Conservation (phyloP, 129 eudicot species). For the Flaveria sonorensis region DNA sequence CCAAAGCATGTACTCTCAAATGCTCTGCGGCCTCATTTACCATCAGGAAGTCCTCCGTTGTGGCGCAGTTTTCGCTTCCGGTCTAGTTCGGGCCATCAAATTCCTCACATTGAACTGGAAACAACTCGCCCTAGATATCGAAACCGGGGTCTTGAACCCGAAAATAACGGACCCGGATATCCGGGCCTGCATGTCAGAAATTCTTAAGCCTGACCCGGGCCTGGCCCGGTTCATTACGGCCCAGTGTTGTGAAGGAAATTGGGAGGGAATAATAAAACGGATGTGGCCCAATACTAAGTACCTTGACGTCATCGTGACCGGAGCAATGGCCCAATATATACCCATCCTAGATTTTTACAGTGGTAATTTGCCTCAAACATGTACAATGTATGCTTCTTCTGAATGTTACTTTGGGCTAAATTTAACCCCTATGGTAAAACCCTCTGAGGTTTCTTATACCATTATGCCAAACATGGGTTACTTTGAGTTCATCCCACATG, state of each 20-base stretch:
- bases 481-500: slow-evolving; percentile 65
- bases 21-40: slow-evolving; percentile 58
- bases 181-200: slow-evolving; percentile 44
- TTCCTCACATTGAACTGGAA: slow-evolving; percentile 62
- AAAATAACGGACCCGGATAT: slow-evolving; percentile 48
- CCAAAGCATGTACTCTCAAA: slow-evolving; percentile 74
- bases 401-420: slow-evolving; percentile 75
- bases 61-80: slow-evolving; percentile 74
- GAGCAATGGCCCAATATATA: slow-evolving; percentile 75
- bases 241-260: slow-evolving; percentile 47
- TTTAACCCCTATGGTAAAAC: slow-evolving; percentile 64
- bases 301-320: slow-evolving; percentile 69
- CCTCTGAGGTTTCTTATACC: slow-evolving; percentile 62
- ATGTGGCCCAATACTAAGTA: slow-evolving; percentile 73
- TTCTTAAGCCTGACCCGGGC: slow-evolving; percentile 55
- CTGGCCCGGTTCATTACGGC: slow-evolving; percentile 47
- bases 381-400: slow-evolving; percentile 75
- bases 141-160: slow-evolving; percentile 50
- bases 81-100: slow-evolving; percentile 60
- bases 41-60: slow-evolving; percentile 53
- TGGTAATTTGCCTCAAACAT: slow-evolving; percentile 57
- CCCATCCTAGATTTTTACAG: slow-evolving; percentile 70
- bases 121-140: slow-evolving; percentile 54
- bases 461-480: slow-evolving; percentile 70
- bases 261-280: slow-evolving; percentile 68